Percentiles rank a stretch among this genome's conserved stretches.
Evolutionary conservation across 192 early-diverging fungal species (phyloP).

Genomic region (Gaertneriomyces semiglobifer): DNA sequence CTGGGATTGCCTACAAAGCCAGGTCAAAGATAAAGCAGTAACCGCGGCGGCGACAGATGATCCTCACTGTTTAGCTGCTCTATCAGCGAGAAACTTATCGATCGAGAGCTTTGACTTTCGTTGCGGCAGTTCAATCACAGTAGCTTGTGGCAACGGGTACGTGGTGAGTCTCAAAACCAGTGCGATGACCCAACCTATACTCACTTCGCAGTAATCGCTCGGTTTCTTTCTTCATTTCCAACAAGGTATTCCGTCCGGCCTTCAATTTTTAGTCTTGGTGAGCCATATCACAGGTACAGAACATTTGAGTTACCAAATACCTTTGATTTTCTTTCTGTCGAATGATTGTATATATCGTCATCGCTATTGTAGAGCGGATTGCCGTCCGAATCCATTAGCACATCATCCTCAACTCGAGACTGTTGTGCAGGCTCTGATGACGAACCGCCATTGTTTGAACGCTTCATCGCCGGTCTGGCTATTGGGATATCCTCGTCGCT

Average conservation of each 20-base stretch:
- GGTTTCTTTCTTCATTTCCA: slow-evolving; percentile 17
- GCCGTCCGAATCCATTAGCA: slow-evolving; percentile 10
- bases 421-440: too few species aligned
- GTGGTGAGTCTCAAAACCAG: neutral
- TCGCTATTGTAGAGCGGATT: slow-evolving; percentile 4
- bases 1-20: too few species aligned
- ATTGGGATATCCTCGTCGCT: too few species aligned
- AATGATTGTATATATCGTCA: neutral
- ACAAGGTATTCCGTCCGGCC: slow-evolving; percentile 1
- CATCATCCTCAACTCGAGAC: neutral
- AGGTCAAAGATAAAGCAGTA: neutral
- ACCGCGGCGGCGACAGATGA: neutral
- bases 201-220: slow-evolving; percentile 21
- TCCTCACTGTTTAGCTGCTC: neutral
- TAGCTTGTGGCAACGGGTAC: neutral
- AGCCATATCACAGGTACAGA: neutral
- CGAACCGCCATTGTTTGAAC: too few species aligned
- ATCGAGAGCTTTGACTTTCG: slow-evolving; percentile 15
- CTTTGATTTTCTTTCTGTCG: neutral
- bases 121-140: slow-evolving; percentile 8
- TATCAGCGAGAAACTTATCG: slow-evolving; percentile 18
- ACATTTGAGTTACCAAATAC: neutral
- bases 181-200: neutral
- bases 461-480: too few species aligned
- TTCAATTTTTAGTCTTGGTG: neutral